Evolutionary conservation across 2,329 filamentous ascomycete species (phyloP).

Genomic region (Lachnellula suecica): DNA sequence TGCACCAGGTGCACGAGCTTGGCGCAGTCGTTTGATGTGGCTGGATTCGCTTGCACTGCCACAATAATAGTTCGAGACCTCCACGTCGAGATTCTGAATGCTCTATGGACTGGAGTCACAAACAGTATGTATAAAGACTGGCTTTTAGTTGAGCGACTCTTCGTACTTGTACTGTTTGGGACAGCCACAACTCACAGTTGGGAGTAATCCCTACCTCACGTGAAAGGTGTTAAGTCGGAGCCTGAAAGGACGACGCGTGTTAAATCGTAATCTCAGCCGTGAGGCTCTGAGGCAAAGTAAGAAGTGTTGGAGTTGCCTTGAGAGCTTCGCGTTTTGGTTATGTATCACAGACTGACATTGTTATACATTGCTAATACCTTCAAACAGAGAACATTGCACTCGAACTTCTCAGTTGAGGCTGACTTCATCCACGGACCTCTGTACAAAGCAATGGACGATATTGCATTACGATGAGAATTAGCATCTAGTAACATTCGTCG

Average conservation of each 20-base stretch:
- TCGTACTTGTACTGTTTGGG: background rate
- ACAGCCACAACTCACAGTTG: no score
- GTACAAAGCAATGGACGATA: no score
- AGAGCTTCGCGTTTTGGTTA: background rate
- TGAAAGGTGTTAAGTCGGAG: no score
- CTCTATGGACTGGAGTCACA: no score
- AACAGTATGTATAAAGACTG: no score
- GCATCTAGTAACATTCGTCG: no score
- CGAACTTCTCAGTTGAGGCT: no score
- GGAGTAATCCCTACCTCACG: no score
- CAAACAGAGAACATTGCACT: background rate
- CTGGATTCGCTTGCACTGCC: slow-evolving; percentile 9
- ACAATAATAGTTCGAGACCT: slow-evolving; percentile 3
- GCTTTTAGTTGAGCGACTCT: background rate
- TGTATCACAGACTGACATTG: background rate
- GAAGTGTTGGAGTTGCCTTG: background rate
- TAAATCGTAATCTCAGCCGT: slow-evolving; percentile 6
- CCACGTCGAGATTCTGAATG: no score
- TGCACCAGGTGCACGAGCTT: slow-evolving; percentile 19
- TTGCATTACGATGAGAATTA: no score
- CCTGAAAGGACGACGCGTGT: slow-evolving; percentile 4
- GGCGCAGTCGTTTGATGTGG: slow-evolving; percentile 1
- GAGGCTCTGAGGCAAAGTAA: background rate
- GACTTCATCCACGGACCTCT: slow-evolving; percentile 4
- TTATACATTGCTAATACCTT: background rate